Base-by-base conservation (phyloP, 2,329 filamentous ascomycete genomes). In the Aspergillus sp. region DNA sequence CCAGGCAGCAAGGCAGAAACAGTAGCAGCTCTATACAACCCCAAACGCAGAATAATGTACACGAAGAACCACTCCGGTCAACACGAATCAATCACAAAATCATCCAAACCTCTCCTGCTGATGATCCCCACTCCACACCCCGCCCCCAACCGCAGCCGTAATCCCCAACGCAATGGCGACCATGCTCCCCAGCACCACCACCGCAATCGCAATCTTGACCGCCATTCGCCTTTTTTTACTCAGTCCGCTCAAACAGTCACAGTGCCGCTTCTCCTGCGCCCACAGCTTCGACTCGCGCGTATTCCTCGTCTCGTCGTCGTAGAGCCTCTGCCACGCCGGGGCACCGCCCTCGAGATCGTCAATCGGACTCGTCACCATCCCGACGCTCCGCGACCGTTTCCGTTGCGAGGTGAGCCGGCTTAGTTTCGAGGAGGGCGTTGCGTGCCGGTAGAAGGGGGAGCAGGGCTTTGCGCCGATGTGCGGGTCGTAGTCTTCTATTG, bases 141-240 rank as follows among this genome's bases (percentile, higher is more conserved):
- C 75, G n/a, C 78, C 79, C 31, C 78, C 77, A 1, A 81, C 77
- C 2, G 77, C 77, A 23, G 73, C 73, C 1, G 78, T 79, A 60
- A 82, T 79, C 3, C 80, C 79, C 61, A 82, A 64, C 9, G 79
- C 80, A 61, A 82, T 76, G 6, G 76, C 80, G 19, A 81, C 75
- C 73, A 80, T 80, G 17, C 71, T 72, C 5, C 79, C 80, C 22
- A 81, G 64, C 7, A 78, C 74, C 13, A 80, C 60, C n/a, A 81
- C 55, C 0, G 78, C 80, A 55, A 82, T 72, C 13, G 75, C 61
- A 0, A 73, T 66, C 61, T 81, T 81, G 45, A 81, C 67, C 5
- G 68, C 64, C 60, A 81, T 64, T 13, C 74, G 72, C 63, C 80
- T 77, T 53, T 68, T 72, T 43, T 67, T 70, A 34, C 65, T 75